Evolutionary conservation across 192 early-diverging fungal genomes (phyloP), one percentile per base, ranked within the genome.

Genomic region (Piromyces finnis): DNA sequence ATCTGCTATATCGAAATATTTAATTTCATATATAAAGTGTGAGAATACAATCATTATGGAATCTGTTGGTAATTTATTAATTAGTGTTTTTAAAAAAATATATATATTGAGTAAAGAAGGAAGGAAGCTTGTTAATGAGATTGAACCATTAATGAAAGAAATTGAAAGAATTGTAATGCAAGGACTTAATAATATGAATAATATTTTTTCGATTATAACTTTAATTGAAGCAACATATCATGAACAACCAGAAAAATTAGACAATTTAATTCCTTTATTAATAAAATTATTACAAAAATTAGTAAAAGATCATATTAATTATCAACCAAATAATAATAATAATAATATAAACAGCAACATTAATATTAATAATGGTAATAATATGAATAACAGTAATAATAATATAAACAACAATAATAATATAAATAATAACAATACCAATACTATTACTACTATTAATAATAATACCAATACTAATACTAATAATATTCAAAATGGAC

Each of bases 241-340:
- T 78, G 87, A 87, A 77, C 87, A 87, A 3, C 88, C 89, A 81
- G 92, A 92, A 79, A 88, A 90, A 29, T 86, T 94, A 32, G 91
- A 94, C 84, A 83, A 85, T 30, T 92, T 92, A 82, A 87, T 97
- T 11, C 86, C 91, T 22, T 91, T 90, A 29, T 82, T 99, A 68
- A 92, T 96, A 85, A 94, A 94, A 81, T 84, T 96, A 11, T 85
- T 98, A 1, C 91, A 93, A 82, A 94, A 93, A 83, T 87, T 97
- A 28, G 91, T 93, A 35, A 96, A 93, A 82, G 96, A 97, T 32
- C 92, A 95, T 82, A 86, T 68, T 78, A 81, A 26, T 79, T 28
- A 27, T 18, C 30, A 79, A 35, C 5, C 11, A 26, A 29, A 26
- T 81, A 30, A 77, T 81, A 30, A 78, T 27, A 29, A 30, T 29